Evolutionary conservation across 2,329 filamentous ascomycete genomes (phyloP).

Genomic region (Stemphylium lycopersici): DNA sequence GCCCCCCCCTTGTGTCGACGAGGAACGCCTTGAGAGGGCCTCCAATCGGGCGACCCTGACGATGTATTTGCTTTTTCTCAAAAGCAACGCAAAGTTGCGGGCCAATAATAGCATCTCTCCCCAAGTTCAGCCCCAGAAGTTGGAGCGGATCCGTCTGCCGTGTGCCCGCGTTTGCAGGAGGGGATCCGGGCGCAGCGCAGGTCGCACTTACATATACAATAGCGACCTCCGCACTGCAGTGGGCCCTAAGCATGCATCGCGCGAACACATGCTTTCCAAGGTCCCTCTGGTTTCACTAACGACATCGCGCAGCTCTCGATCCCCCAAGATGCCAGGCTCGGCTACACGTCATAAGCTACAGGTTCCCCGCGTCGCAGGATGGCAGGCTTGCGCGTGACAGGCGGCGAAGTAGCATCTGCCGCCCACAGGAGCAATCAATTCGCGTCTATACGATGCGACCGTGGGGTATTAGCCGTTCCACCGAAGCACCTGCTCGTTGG

Average conservation of each 20-base stretch:
- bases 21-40: too few relatives aligned
- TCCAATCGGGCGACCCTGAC: too few relatives aligned
- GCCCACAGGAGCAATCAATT: conserved; percentile 18
- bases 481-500: conserved; percentile 21
- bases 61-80: too few relatives aligned
- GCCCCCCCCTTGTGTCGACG: too few relatives aligned
- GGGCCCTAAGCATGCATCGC: neutral
- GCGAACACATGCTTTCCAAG: neutral
- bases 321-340: neutral
- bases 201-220: conserved; percentile 2
- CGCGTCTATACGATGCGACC: conserved; percentile 2
- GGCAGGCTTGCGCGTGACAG: conserved; percentile 16
- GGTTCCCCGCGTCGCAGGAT: conserved; percentile 19
- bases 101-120: too few relatives aligned
- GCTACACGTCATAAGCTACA: conserved; percentile 16
- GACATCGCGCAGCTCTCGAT: neutral
- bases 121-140: too few relatives aligned
- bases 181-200: conserved; percentile 5
- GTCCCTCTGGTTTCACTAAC: neutral
- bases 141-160: conserved; percentile 12
- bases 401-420: conserved; percentile 12
- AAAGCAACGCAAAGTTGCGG: too few relatives aligned
- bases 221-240: neutral
- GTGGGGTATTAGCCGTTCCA: conserved; percentile 22
- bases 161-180: neutral